A percentile compares a stretch with the other conserved stretches of the same genome.
These are phyloP conservation scores for Salmacisia buchloeana DNA, from an alignment of 1,284 basidiomycete species.

Conservation along the genomic window DNA sequence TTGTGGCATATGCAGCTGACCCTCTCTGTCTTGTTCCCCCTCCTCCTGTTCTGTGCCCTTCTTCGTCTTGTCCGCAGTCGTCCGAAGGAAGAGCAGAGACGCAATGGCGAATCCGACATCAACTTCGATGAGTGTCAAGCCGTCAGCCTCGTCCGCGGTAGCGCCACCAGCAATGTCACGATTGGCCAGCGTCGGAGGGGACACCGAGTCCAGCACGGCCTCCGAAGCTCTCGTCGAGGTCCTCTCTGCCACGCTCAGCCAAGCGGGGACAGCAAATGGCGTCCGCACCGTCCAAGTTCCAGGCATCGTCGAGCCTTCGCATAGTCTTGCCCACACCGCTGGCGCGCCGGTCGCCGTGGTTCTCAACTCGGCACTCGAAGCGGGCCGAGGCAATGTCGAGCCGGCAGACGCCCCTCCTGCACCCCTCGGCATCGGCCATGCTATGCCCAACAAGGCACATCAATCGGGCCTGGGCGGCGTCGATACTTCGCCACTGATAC, in stretches of 20 bases:
- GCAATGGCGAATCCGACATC: background rate
- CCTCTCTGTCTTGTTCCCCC: too few species aligned
- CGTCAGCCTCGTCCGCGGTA: background rate
- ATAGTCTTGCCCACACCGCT: constrained; percentile 3
- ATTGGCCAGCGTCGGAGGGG: background rate
- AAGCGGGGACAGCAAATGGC: background rate
- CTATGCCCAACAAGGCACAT: constrained; percentile 6
- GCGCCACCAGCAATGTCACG: background rate
- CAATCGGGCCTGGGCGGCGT: too few species aligned
- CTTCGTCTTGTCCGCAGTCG: too few species aligned
- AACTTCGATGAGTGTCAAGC: background rate
- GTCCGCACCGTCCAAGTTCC: background rate
- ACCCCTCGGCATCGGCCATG: background rate
- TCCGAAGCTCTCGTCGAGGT: constrained; percentile 7
- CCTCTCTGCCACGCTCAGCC: background rate
- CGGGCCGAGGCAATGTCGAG: too few species aligned
- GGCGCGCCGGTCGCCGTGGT: background rate
- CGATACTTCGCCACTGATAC: too few species aligned
- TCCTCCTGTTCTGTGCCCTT: too few species aligned
- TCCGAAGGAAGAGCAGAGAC: too few species aligned
- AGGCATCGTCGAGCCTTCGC: constrained; percentile 1
- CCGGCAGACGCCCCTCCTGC: background rate
- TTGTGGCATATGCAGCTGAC: too few species aligned
- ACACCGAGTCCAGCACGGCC: background rate
- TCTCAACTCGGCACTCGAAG: too few species aligned